phyloP scores from a whole-genome alignment of 495 filamentous ascomycete genomes.

The Penicillium ochrochloron region DNA sequence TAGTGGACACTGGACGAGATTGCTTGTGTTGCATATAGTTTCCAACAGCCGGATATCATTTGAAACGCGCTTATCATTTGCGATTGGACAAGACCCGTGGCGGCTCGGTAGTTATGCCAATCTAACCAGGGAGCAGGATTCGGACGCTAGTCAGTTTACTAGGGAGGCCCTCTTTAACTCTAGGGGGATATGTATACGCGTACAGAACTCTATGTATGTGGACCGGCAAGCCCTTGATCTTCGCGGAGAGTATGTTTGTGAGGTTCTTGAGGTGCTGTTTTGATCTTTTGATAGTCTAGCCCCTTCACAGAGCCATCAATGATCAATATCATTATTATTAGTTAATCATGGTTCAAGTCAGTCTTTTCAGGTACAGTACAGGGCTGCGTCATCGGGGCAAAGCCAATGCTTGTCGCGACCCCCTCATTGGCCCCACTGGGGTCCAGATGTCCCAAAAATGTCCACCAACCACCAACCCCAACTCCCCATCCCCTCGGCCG shows the following conservation, averaged over 20 bases:
- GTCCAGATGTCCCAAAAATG: neutral
- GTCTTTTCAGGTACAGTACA: neutral
- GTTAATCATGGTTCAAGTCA: neutral
- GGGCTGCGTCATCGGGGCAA: conserved; percentile 14
- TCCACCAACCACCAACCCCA: neutral
- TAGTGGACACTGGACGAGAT: too few relatives aligned
- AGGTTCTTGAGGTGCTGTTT: neutral
- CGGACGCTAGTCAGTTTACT: too few relatives aligned
- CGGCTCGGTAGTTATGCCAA: neutral
- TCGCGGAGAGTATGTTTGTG: neutral
- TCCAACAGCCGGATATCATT: neutral
- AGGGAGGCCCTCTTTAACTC: neutral
- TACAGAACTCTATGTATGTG: neutral
- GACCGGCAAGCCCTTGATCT: neutral
- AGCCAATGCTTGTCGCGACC: conserved; percentile 14
- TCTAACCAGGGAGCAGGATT: neutral
- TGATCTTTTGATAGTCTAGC: neutral
- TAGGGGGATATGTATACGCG: neutral
- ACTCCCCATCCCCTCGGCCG: neutral
- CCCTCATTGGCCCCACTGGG: conserved; percentile 16
- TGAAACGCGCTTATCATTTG: neutral
- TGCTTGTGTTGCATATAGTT: too few relatives aligned
- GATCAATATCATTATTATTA: too few relatives aligned
- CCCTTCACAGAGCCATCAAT: neutral
- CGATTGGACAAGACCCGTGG: neutral